Percentiles rank a stretch among this genome's conserved stretches.
These are phyloP conservation scores for Phytophthora cactorum DNA, from an alignment of 352 stramenopile genomes.

Conservation along the genomic window DNA sequence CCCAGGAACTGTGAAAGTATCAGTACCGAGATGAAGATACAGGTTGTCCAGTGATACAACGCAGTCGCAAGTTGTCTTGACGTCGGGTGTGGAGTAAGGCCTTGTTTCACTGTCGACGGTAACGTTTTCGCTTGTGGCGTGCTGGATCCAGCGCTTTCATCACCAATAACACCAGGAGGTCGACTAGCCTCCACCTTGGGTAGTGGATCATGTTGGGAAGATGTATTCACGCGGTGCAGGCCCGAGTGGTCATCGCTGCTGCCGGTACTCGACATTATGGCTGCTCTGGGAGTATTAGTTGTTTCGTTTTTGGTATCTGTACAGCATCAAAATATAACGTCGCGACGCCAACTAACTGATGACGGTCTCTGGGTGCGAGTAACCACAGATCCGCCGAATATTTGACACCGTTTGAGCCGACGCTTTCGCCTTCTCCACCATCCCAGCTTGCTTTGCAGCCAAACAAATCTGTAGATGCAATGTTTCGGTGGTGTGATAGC, in stretches of 20 bases:
- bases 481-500: conserved; percentile 55
- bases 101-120: background rate
- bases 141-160: background rate
- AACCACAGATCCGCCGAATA: conserved; percentile 46
- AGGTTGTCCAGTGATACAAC: conserved; percentile 41
- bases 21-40: conserved; percentile 34
- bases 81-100: conserved; percentile 4
- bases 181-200: conserved; percentile 23
- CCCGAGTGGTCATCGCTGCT: conserved; percentile 10
- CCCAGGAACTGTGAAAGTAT: conserved; percentile 38
- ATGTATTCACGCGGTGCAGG: conserved; percentile 31
- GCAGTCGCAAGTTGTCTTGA: conserved; percentile 15
- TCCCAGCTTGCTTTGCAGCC: conserved; percentile 41
- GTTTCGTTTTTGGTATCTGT: conserved; percentile 6
- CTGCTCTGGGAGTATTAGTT: background rate
- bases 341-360: conserved; percentile 7
- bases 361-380: conserved; percentile 21
- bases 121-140: conserved; percentile 11
- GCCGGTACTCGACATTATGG: conserved; percentile 4
- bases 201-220: conserved; percentile 4
- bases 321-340: background rate
- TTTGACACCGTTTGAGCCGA: conserved; percentile 16
- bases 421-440: conserved; percentile 16
- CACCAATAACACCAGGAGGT: conserved; percentile 14
- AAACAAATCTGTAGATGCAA: conserved; percentile 55